Evolutionary conservation across 305 asterid species (phyloP).

Genomic region (Ajuga reptans): DNA sequence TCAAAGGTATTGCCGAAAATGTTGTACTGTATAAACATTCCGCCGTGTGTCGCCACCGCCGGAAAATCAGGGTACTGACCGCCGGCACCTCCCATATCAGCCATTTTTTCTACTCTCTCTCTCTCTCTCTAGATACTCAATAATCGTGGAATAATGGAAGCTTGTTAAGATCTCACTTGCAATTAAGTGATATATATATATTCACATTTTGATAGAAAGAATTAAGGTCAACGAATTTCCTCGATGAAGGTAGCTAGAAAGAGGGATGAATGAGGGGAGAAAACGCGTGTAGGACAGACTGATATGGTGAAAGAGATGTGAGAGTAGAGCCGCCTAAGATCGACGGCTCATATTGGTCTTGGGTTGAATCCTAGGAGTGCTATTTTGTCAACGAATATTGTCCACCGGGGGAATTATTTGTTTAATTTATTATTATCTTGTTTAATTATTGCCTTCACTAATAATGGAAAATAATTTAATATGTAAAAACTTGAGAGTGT

Average conservation of each 20-base stretch:
- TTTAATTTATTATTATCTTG: background rate
- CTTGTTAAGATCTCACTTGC: background rate
- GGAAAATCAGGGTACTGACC: slow-evolving; percentile 58
- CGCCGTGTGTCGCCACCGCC: slow-evolving; percentile 57
- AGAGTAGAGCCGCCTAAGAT: slow-evolving; percentile 28
- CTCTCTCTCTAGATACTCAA: too few relatives aligned
- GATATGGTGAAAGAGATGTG: background rate
- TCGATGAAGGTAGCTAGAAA: background rate
- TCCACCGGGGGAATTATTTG: background rate
- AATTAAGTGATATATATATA: background rate
- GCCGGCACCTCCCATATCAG: slow-evolving; percentile 35
- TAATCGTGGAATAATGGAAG: background rate
- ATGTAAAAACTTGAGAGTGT: too few relatives aligned
- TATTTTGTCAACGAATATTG: slow-evolving; percentile 17
- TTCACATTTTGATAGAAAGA: background rate
- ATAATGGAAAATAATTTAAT: background rate
- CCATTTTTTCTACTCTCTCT: slow-evolving; percentile 22
- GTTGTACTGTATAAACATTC: slow-evolving; percentile 52
- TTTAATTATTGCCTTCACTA: background rate
- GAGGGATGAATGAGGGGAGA: slow-evolving; percentile 16
- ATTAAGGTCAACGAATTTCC: background rate
- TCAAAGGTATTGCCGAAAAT: slow-evolving; percentile 62
- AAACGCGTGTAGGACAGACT: slow-evolving; percentile 27
- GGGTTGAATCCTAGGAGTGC: background rate
- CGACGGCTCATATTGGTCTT: slow-evolving; percentile 27